Evolutionary conservation across 805 yeast species (phyloP).

Genomic region (Candida montana): DNA sequence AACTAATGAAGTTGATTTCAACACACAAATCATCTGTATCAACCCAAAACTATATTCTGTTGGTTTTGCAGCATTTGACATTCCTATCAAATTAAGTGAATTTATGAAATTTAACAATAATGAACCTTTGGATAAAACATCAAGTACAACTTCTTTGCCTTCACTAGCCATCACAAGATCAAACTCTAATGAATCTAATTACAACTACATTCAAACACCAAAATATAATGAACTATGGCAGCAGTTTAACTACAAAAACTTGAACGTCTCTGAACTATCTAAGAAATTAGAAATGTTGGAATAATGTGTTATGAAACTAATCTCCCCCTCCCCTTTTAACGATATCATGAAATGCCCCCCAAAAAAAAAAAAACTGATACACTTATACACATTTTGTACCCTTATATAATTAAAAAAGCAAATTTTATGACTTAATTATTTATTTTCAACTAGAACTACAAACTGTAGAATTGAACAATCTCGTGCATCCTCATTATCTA

Average conservation of each 20-base stretch:
- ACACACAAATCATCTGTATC: conserved; percentile 17
- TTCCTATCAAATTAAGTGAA: conserved; percentile 5
- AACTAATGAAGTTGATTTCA: conserved; percentile 10
- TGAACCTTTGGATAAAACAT: neutral
- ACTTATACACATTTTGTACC: too few species aligned
- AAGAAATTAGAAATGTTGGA: conserved; percentile 15
- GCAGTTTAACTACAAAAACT: conserved; percentile 13
- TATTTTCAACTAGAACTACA: too few species aligned
- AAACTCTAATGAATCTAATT: conserved; percentile 11
- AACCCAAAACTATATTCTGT: conserved; percentile 21
- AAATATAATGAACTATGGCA: conserved; percentile 11
- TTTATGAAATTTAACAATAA: conserved; percentile 1
- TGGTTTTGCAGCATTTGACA: conserved; percentile 15
- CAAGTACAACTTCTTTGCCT: conserved; percentile 9
- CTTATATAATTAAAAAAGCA: neutral
- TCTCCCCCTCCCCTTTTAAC: neutral
- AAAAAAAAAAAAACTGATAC: too few species aligned
- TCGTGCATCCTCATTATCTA: conserved; percentile 7
- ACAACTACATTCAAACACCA: conserved; percentile 3
- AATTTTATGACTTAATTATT: too few species aligned
- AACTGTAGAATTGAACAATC: too few species aligned
- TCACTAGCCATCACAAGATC: conserved; percentile 19
- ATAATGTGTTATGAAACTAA: conserved; percentile 2
- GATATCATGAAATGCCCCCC: neutral
- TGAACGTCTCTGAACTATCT: conserved; percentile 19